These are phyloP conservation scores for Liriodendron chinense DNA, from an alignment of 164 flowering plant genomes.

Conservation along the genomic window DNA sequence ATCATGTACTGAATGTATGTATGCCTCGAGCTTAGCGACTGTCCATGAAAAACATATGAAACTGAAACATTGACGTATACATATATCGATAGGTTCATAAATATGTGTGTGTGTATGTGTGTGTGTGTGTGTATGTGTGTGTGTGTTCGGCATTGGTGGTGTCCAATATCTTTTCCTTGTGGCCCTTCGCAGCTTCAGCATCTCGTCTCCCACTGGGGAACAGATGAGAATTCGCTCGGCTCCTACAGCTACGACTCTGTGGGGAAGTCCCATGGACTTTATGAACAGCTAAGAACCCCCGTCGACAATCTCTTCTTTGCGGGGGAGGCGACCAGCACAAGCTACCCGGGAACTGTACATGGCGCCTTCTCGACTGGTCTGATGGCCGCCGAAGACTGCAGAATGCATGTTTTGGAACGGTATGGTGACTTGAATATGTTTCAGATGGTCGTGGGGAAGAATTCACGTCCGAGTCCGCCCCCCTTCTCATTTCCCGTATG, in stretches of 20 bases:
- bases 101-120: not conserved
- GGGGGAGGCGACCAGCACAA: constrained; percentile 83
- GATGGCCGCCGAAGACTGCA: constrained; percentile 95
- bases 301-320: constrained; percentile 95
- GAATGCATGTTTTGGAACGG: constrained; percentile 82
- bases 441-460: constrained; percentile 61
- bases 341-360: constrained; percentile 85
- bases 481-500: constrained; percentile 78
- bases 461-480: constrained; percentile 38
- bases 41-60: not conserved
- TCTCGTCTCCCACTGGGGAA: constrained; percentile 92
- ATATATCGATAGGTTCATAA: not conserved
- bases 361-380: constrained; percentile 92
- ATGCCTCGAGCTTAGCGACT: no score
- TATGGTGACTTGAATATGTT: constrained; percentile 69
- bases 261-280: constrained; percentile 84
- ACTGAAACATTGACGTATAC: not conserved
- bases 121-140: no score
- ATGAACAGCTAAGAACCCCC: constrained; percentile 79
- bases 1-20: no score
- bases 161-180: not conserved
- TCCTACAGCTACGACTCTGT: constrained; percentile 86
- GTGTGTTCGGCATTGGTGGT: not conserved
- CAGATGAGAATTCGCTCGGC: constrained; percentile 75
- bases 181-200: constrained; percentile 64